Evolutionary conservation across 2,329 filamentous ascomycete genomes (phyloP).

Genomic region (Diaporthe citri): DNA sequence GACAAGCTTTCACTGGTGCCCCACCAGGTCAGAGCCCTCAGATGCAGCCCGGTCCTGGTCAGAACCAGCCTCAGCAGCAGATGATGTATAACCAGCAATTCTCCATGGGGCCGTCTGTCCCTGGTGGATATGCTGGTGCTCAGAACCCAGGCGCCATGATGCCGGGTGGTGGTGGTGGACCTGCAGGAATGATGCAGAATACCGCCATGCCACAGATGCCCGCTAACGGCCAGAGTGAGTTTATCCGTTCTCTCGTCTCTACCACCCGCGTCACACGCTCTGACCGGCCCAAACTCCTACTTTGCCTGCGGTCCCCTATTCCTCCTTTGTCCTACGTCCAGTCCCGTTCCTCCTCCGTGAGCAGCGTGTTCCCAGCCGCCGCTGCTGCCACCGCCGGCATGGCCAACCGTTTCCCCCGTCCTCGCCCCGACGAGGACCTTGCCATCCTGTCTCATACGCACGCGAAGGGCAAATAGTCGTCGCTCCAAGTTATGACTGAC

Average conservation of each 20-base stretch:
- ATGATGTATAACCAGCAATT: constrained; percentile 74
- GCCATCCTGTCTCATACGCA: not conserved
- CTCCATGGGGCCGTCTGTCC: constrained; percentile 63
- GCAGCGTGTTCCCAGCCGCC: not conserved
- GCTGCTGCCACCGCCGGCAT: constrained; percentile 8
- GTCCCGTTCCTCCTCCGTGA: not conserved
- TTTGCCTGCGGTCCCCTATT: constrained; percentile 23
- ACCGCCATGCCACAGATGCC: constrained; percentile 70
- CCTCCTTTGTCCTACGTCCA: constrained; percentile 38
- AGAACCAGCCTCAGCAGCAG: constrained; percentile 62
- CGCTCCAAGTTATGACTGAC: constrained; percentile 31
- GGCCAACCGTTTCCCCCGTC: not conserved
- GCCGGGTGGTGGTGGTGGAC: constrained; percentile 63
- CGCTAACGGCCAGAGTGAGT: constrained; percentile 72
- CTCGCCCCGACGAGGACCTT: not conserved
- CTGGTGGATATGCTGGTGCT: constrained; percentile 61
- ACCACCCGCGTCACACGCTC: constrained; percentile 35
- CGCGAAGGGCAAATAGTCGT: not conserved
- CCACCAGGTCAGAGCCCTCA: constrained; percentile 61
- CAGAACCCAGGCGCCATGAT: constrained; percentile 63
- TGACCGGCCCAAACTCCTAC: constrained; percentile 31
- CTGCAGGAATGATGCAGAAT: constrained; percentile 74
- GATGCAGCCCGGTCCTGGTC: constrained; percentile 58
- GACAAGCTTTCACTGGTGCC: constrained; percentile 65
- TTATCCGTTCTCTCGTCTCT: constrained; percentile 46